These are phyloP conservation scores for Aspergillus cristatus DNA, from an alignment of 495 filamentous ascomycete species.

Conservation along the genomic window DNA sequence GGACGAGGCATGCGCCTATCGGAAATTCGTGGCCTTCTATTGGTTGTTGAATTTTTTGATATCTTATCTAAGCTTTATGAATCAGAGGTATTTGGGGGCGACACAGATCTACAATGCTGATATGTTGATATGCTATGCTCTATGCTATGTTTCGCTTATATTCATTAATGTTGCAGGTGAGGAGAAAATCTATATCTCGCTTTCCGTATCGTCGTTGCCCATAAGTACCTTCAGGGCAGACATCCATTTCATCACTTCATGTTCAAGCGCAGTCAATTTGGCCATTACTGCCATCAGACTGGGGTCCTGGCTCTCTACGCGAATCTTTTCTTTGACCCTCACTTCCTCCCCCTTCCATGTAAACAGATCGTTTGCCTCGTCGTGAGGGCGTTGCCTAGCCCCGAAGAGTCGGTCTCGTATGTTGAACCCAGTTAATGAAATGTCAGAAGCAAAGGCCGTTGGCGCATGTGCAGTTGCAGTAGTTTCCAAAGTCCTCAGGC, in stretches of 20 bases:
- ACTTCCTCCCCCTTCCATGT: conserved; percentile 61
- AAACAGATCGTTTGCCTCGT: conserved; percentile 72
- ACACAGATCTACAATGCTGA: too few relatives aligned
- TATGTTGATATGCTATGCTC: too few relatives aligned
- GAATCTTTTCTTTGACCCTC: conserved; percentile 78
- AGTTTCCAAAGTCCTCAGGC: conserved; percentile 69
- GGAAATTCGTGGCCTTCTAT: conserved; percentile 21
- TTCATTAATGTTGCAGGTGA: too few relatives aligned
- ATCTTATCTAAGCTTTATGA: too few relatives aligned
- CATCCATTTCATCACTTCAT: conserved; percentile 58
- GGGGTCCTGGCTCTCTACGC: conserved; percentile 86
- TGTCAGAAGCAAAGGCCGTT: conserved; percentile 45
- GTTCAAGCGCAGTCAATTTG: conserved; percentile 75
- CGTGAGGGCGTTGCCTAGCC: conserved; percentile 56
- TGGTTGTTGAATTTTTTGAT: conserved; percentile 11
- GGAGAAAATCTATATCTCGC: conserved; percentile 15
- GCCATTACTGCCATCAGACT: conserved; percentile 77
- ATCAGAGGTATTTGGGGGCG: too few relatives aligned
- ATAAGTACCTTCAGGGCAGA: conserved; percentile 72
- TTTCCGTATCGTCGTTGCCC: conserved; percentile 47
- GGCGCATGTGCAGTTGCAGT: conserved; percentile 50
- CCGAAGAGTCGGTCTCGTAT: conserved; percentile 48
- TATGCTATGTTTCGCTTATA: too few relatives aligned
- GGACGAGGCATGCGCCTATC: conserved; percentile 24
- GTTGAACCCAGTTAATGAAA: conserved; percentile 47